Conservation (phyloP, 441 rosid genomes). For the Adansonia grandidieri region DNA sequence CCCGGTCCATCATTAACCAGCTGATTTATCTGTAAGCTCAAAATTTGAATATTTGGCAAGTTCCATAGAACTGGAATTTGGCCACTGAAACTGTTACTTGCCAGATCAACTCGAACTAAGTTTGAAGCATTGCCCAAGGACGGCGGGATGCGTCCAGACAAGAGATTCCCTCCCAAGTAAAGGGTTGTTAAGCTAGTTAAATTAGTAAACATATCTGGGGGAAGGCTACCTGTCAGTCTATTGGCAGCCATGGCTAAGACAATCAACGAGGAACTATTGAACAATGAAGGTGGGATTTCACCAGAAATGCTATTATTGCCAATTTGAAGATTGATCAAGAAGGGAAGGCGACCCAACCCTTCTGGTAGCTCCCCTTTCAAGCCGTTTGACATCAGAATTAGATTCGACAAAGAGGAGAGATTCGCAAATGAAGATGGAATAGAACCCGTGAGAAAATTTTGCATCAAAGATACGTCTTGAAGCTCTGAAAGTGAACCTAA, state of each 20-base stretch:
- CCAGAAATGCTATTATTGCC: constrained; percentile 20
- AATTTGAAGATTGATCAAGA: constrained; percentile 6
- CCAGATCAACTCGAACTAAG: constrained; percentile 1
- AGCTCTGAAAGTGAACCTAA: constrained; percentile 24
- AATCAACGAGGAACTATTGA: constrained; percentile 21
- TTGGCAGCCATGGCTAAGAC: constrained; percentile 12
- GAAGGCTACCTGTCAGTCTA: constrained; percentile 19
- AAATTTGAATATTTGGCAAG: constrained; percentile 21
- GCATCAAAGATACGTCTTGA: neutral
- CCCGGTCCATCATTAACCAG: constrained; percentile 17
- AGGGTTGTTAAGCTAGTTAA: neutral
- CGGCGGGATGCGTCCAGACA: constrained; percentile 21
- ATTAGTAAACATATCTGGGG: constrained; percentile 2
- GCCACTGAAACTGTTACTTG: constrained; percentile 14
- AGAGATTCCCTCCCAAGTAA: constrained; percentile 21
- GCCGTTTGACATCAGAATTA: neutral
- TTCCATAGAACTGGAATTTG: constrained; percentile 15
- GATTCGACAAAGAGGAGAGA: neutral
- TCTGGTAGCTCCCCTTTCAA: constrained; percentile 15
- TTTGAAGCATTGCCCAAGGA: constrained; percentile 24
- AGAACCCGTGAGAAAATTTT: constrained; percentile 25
- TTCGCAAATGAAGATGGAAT: constrained; percentile 27
- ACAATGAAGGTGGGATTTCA: constrained; percentile 24
- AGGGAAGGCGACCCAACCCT: constrained; percentile 8
- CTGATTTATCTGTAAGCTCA: constrained; percentile 12